These are phyloP conservation scores for Quercus aquifolioides DNA, from an alignment of 306 rosid genomes.

Conservation along the genomic window DNA sequence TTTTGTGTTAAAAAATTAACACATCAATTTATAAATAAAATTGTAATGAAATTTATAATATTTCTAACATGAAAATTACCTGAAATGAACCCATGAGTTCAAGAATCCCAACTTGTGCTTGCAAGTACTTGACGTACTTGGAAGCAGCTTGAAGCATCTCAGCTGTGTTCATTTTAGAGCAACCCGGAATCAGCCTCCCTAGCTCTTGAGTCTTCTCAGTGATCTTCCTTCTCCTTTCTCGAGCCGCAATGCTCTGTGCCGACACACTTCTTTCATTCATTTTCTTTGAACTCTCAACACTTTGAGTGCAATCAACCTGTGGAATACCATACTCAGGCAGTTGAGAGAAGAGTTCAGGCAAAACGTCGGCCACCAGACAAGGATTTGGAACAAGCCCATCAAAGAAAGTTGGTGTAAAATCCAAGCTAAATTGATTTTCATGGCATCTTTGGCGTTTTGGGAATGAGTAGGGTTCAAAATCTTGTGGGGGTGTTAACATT, in stretches of 20 bases:
- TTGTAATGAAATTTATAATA: no score
- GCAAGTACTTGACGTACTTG: slow-evolving; percentile 71
- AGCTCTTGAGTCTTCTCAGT: slow-evolving; percentile 77
- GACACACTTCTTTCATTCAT: slow-evolving; percentile 25
- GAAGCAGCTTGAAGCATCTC: slow-evolving; percentile 76
- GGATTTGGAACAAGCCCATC: slow-evolving; percentile 15
- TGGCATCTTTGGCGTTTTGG: slow-evolving; percentile 33
- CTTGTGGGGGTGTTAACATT: neutral
- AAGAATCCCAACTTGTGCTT: slow-evolving; percentile 63
- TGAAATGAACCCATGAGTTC: slow-evolving; percentile 32
- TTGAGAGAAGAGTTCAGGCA: neutral
- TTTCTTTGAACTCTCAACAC: neutral
- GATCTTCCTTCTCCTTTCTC: slow-evolving; percentile 81
- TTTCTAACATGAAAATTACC: slow-evolving; percentile 4
- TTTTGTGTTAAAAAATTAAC: no score
- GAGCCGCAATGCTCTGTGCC: slow-evolving; percentile 62
- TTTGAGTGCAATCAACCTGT: neutral
- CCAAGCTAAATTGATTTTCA: slow-evolving; percentile 2
- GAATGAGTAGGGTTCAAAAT: neutral
- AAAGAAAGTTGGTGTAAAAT: neutral
- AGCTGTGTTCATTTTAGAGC: slow-evolving; percentile 82
- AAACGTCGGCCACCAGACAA: neutral
- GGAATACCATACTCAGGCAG: slow-evolving; percentile 2
- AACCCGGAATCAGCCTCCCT: slow-evolving; percentile 73
- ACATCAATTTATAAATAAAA: no score